Base-by-base conservation (phyloP, 2,329 filamentous ascomycete genomes). In the Ambrosiella cleistominuta region DNA sequence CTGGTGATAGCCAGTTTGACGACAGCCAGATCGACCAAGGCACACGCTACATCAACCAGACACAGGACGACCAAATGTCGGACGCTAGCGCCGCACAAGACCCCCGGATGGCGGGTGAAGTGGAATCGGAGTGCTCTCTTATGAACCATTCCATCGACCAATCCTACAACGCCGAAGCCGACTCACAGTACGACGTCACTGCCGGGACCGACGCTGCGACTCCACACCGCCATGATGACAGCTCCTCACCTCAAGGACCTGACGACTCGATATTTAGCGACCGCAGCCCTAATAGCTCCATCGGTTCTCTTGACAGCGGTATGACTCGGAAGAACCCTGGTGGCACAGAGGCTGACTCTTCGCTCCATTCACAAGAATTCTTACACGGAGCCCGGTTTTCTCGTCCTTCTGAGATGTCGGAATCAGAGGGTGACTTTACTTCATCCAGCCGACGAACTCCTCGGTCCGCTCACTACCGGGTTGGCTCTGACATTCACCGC, bases 261-360 rank as follows among this genome's bases (percentile, higher is more conserved):
- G 69, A 70, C 49, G 76, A 79, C 63, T 77, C 80, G 55, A 74
- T 81, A 15, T 81, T 82, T 64, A 81, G 77, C 67, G 76, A 77
- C 63, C 72, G 71, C 68, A 82, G 74, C 66, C 74, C 73, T 1
- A 74, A 77, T 44, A 81, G 76, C 65, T 81, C 79, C 1, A 65
- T 79, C 58, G 76, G 76, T 1, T 81, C 78, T 1, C 70, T 76
- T 60, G 68, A 68, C n/a, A 58, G 60, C 7, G 69, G 70, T 54
- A 64, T 65, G 6, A 70, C 70, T 45, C 66, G 66, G 17, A 65
- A 61, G 59, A 56, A 54, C 15, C 42, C 35, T 38, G 57, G 44
- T 45, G 51, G 13, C 4, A 15, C 59, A 54, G 45, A 51, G 59
- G 56, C 54, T 4, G 63, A 15, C 9, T 60, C 58, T 13, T 42